Evolutionary conservation across 2,329 filamentous ascomycete species (phyloP).

Genomic region (Colletotrichum musicola): DNA sequence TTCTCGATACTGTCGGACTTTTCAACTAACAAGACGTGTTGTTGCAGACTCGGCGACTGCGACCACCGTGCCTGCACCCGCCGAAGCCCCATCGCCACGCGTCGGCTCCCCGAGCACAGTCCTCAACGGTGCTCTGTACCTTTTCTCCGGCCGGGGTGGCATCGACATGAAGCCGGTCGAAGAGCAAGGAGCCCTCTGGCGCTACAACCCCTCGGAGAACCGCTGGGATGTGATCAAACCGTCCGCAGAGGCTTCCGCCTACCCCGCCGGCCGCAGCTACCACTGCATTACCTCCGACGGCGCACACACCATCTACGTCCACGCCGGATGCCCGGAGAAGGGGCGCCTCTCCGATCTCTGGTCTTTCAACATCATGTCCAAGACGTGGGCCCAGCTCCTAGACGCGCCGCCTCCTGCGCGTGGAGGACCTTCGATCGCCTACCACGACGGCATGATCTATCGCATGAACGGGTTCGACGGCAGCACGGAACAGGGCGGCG

Average conservation of each 20-base stretch:
- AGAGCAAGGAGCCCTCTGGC: slow-evolving; percentile 69
- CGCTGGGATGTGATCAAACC: slow-evolving; percentile 63
- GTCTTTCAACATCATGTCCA: slow-evolving; percentile 63
- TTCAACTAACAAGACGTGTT: background rate
- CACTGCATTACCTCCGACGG: slow-evolving; percentile 60
- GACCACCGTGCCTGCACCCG: slow-evolving; percentile 41
- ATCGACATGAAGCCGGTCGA: slow-evolving; percentile 70
- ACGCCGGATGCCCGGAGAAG: slow-evolving; percentile 70
- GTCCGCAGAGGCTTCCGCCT: slow-evolving; percentile 47
- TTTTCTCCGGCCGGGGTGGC: slow-evolving; percentile 75
- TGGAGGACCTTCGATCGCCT: slow-evolving; percentile 65
- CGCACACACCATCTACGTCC: slow-evolving; percentile 64
- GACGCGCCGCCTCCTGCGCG: slow-evolving; percentile 66
- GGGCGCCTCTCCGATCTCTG: slow-evolving; percentile 72
- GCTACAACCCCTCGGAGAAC: slow-evolving; percentile 55
- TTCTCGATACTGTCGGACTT: background rate
- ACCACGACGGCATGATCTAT: slow-evolving; percentile 57
- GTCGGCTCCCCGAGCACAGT: slow-evolving; percentile 66
- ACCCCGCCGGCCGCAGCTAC: slow-evolving; percentile 67
- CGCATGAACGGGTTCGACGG: slow-evolving; percentile 76
- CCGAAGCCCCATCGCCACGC: slow-evolving; percentile 60
- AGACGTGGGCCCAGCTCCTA: slow-evolving; percentile 64
- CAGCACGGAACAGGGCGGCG: slow-evolving; percentile 68
- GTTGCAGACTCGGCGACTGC: background rate
- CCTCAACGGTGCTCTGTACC: slow-evolving; percentile 62